Evolutionary conservation across 192 early-diverging fungal species (phyloP).

Genomic region (Rhizophagus clarus): DNA sequence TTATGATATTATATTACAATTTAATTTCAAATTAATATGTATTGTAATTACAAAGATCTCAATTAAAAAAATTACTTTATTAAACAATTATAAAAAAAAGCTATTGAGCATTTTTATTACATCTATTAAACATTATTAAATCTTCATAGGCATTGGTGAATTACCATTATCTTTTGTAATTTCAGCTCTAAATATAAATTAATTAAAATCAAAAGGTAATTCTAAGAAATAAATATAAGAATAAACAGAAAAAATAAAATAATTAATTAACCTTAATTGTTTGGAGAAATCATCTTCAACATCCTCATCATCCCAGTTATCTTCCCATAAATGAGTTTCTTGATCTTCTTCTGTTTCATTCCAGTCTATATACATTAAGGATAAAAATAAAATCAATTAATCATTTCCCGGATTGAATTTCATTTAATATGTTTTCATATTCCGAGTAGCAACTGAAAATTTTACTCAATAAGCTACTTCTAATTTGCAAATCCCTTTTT

Average conservation of each 20-base stretch:
- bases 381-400: neutral
- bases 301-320: conserved; percentile 93
- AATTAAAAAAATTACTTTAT: too few relatives aligned
- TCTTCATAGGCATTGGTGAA: neutral
- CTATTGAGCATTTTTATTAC: neutral
- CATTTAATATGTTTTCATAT: too few relatives aligned
- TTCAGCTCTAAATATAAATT: neutral
- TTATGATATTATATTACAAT: too few relatives aligned
- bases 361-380: conserved; percentile 65
- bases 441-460: too few relatives aligned
- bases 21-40: too few relatives aligned
- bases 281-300: conserved; percentile 90
- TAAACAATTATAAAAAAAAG: too few relatives aligned
- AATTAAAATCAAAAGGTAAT: neutral
- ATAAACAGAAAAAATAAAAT: neutral
- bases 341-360: conserved; percentile 76
- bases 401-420: too few relatives aligned
- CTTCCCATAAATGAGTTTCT: conserved; percentile 78
- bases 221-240: neutral
- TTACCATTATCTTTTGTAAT: neutral
- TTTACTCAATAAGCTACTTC: too few relatives aligned
- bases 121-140: neutral
- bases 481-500: too few relatives aligned
- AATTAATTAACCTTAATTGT: conserved; percentile 61
- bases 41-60: too few relatives aligned